Evolutionary conservation across 129 eudicot genomes (phyloP), one percentile per base, ranked within the genome.

Genomic region (Flaveria linearis): DNA sequence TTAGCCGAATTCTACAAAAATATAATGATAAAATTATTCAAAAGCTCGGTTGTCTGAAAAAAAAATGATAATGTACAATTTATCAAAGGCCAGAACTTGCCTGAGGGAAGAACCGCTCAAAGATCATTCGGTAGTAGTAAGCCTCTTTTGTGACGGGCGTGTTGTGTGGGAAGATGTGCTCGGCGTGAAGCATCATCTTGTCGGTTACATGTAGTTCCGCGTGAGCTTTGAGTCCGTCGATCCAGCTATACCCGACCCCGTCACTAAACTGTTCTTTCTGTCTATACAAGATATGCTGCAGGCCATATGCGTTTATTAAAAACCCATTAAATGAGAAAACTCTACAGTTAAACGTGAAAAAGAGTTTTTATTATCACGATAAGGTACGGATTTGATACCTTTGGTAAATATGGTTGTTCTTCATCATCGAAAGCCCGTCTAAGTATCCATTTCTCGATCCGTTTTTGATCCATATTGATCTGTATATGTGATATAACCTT

Each of bases 161-260:
- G 67, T 95, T 95, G 78, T 91, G 96, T 5, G 95, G 96, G 84
- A 86, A 95, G 76, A 95, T 91, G 67, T 86, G 73, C 1, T 41
- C 75, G 25, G 99, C 99, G 69, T 95, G 84, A 71, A 81, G 91
- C 99, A 95, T 89, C 99, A 95, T 91, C 71, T 71, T 91, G 63
- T 91, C 88, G 1, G 90, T 83, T 42, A 93, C 98, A 53, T 93
- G 90, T 36, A 47, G 33, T 61, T 85, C 95, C 12, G 95, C 98
- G 76, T 94, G 98, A 57, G 93, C 91, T 84, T 94, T 94, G 49
- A 94, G 97, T 42, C 98, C 98, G 69, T 94, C 98, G 72, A 94
- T 94, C 98, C 98, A 94, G 80, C 97, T 91, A 66, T 91, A 91
- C 69, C 98, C 98, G 13, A 94, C 98, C 16, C 98, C 98, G 58